Percentiles rank a stretch among this genome's conserved stretches.
These are phyloP conservation scores for Talaromyces verruculosus DNA, from an alignment of 2,329 filamentous ascomycete species.

Conservation along the genomic window DNA sequence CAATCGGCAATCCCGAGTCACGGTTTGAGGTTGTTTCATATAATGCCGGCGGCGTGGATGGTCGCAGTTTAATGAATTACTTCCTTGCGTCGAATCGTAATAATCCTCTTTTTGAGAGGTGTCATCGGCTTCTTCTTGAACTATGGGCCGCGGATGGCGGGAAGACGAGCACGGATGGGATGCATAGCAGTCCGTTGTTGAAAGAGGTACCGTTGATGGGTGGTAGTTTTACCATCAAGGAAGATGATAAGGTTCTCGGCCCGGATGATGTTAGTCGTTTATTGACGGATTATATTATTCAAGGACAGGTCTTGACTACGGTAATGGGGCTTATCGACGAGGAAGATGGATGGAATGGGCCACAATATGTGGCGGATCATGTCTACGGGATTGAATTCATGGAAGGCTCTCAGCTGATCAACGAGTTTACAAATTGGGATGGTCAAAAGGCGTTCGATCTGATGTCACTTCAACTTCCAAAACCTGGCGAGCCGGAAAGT, in stretches of 20 bases:
- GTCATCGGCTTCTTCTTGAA: slow-evolving; percentile 52
- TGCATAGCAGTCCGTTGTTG: slow-evolving; percentile 51
- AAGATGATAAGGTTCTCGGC: slow-evolving; percentile 35
- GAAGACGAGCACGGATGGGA: slow-evolving; percentile 52
- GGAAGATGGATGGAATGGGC: slow-evolving; percentile 56
- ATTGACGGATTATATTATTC: slow-evolving; percentile 59
- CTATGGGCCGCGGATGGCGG: slow-evolving; percentile 53
- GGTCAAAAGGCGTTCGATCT: slow-evolving; percentile 53
- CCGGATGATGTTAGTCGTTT: slow-evolving; percentile 45
- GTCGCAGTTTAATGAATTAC: slow-evolving; percentile 50
- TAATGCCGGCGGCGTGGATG: slow-evolving; percentile 39
- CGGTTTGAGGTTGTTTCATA: slow-evolving; percentile 53
- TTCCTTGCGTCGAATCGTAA: slow-evolving; percentile 44
- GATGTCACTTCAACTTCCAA: slow-evolving; percentile 48
- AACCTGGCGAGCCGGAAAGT: slow-evolving; percentile 42
- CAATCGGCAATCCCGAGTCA: slow-evolving; percentile 49
- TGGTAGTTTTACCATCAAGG: slow-evolving; percentile 27
- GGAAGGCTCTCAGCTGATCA: slow-evolving; percentile 54
- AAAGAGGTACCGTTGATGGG: slow-evolving; percentile 45
- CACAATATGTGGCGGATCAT: slow-evolving; percentile 51
- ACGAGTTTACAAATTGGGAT: slow-evolving; percentile 54
- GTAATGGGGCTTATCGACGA: slow-evolving; percentile 55
- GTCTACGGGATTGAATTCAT: slow-evolving; percentile 55
- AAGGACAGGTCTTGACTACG: slow-evolving; percentile 55
- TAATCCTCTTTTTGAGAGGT: slow-evolving; percentile 53